Conservation (phyloP, 495 filamentous ascomycete species). For the Neurospora africana region DNA sequence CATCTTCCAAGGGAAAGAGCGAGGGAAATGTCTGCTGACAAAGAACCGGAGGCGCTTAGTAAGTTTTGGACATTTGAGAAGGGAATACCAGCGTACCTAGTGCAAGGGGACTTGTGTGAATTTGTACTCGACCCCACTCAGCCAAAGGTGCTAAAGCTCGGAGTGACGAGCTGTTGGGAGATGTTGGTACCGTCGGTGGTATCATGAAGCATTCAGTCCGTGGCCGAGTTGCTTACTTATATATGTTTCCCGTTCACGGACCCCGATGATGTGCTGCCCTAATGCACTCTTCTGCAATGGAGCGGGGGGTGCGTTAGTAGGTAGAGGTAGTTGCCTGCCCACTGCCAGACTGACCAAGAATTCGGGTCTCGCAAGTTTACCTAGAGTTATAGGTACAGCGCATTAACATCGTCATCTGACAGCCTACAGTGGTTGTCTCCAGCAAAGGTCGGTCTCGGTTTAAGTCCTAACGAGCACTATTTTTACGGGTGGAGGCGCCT, state of each 20-base stretch:
- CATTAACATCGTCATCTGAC: neutral
- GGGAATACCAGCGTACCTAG: neutral
- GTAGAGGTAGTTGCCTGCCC: neutral
- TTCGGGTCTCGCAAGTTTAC: neutral
- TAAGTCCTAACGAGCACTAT: no score
- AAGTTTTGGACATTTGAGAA: neutral
- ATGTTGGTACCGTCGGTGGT: no score
- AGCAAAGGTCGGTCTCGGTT: neutral
- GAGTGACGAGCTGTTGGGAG: neutral
- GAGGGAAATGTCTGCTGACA: neutral
- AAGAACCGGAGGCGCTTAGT: neutral
- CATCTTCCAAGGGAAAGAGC: no score
- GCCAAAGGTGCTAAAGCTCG: neutral
- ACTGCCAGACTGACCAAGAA: neutral
- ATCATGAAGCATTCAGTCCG: no score
- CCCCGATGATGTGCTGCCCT: neutral
- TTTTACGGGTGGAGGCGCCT: no score
- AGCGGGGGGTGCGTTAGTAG: neutral
- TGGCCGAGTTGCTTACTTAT: no score
- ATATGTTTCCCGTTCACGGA: no score
- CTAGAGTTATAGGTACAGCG: no score
- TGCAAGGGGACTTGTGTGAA: neutral
- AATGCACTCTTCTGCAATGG: neutral
- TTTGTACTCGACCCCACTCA: neutral
- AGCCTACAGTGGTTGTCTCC: neutral